phyloP scores from a whole-genome alignment of 108 stramenopile genomes.

The Nannochloropsis salina region DNA sequence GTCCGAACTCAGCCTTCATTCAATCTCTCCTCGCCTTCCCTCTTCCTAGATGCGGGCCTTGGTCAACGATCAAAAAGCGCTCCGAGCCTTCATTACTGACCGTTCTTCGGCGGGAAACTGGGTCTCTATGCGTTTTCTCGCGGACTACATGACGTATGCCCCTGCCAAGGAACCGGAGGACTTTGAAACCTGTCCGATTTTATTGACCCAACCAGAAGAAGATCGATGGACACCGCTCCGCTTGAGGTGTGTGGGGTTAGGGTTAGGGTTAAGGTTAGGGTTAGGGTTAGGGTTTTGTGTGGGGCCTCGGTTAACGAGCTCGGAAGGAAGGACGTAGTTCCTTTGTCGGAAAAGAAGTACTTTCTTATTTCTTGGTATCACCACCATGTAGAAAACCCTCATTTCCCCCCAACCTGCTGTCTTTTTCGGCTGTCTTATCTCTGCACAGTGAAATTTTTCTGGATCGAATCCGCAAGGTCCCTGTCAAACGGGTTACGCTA shows the following conservation, averaged over 20 bases:
- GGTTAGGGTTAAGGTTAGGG: too few species aligned
- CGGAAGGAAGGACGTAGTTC: neutral
- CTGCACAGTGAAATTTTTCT: neutral
- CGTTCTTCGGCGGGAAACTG: neutral
- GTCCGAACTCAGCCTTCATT: neutral
- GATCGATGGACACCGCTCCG: neutral
- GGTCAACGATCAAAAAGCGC: neutral
- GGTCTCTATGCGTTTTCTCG: slow-evolving; percentile 1
- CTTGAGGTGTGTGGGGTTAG: neutral
- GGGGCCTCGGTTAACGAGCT: neutral
- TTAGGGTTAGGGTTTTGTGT: too few species aligned
- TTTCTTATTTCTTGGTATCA: neutral
- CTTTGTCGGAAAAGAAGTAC: too few species aligned
- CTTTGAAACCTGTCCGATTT: slow-evolving; percentile 6
- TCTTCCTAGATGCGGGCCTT: slow-evolving; percentile 13
- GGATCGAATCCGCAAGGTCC: neutral
- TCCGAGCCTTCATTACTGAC: neutral
- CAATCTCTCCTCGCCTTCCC: neutral
- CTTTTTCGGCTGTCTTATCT: too few species aligned
- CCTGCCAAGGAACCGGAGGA: slow-evolving; percentile 8
- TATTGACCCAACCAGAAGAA: neutral
- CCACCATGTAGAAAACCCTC: too few species aligned
- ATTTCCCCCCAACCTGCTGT: too few species aligned
- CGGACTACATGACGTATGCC: neutral
- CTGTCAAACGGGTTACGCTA: neutral